Conservation (phyloP, 2,329 filamentous ascomycete genomes). For the Paraphoma sp. region DNA sequence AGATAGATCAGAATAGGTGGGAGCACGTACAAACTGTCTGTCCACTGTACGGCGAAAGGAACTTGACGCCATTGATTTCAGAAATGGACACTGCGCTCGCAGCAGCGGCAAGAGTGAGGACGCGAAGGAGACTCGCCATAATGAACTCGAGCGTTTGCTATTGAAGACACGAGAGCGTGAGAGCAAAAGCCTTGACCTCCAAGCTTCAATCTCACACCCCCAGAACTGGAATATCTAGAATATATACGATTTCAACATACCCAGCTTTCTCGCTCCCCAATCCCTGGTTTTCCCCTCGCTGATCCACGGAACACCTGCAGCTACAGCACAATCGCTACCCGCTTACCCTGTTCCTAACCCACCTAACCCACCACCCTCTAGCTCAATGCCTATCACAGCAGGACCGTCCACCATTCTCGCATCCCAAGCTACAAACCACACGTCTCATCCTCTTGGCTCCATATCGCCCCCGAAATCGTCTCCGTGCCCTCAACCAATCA, state of each 20-base stretch:
- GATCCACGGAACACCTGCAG: background rate
- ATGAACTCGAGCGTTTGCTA: background rate
- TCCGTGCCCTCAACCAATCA: background rate
- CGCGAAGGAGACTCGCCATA: constrained; percentile 20
- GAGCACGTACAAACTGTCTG: constrained; percentile 53
- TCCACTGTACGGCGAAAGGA: constrained; percentile 65
- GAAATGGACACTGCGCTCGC: constrained; percentile 44
- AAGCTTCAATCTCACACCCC: background rate
- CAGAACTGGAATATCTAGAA: background rate
- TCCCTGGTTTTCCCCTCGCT: background rate
- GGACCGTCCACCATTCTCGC: background rate
- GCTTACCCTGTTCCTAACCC: constrained; percentile 4
- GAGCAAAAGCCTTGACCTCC: too few species aligned
- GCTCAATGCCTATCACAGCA: constrained; percentile 6
- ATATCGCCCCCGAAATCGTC: background rate
- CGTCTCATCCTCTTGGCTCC: background rate
- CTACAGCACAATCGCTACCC: background rate
- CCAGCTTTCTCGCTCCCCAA: background rate
- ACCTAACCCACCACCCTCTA: background rate
- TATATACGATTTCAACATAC: background rate
- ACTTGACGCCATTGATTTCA: constrained; percentile 68
- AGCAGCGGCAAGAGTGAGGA: constrained; percentile 25
- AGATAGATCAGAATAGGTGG: constrained; percentile 11
- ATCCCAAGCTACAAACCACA: background rate
- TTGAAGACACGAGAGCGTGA: background rate